phyloP scores from a whole-genome alignment of 179 eudicot genomes.

The Pouteria campechiana region DNA sequence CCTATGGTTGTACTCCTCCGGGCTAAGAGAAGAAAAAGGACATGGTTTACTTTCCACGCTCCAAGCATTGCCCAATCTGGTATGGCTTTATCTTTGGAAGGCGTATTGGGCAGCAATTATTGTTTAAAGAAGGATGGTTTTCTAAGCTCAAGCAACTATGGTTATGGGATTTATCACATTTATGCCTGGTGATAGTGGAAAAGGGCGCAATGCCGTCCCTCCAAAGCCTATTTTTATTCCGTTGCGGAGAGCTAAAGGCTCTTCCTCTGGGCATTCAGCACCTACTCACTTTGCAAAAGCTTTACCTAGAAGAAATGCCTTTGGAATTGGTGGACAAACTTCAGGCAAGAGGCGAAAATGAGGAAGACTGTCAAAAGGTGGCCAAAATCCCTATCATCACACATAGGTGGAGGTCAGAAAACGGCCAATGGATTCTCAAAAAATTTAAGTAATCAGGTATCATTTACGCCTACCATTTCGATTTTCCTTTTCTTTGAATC shows the following conservation, averaged over 20 bases:
- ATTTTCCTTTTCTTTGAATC: no score
- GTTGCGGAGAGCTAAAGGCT: constrained; percentile 7
- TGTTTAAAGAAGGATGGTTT: constrained; percentile 10
- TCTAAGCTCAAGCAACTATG: constrained; percentile 12
- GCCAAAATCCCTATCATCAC: no score
- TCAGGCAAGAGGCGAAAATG: no score
- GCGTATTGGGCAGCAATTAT: constrained; percentile 13
- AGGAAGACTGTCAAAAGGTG: no score
- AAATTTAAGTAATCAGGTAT: no score
- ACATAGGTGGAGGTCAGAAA: no score
- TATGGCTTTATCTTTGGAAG: constrained; percentile 14
- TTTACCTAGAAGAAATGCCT: constrained; percentile 22
- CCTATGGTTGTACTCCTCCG: constrained; percentile 12
- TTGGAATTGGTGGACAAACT: constrained; percentile 9
- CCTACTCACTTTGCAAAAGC: constrained; percentile 14
- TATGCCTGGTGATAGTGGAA: constrained; percentile 13
- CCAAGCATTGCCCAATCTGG: constrained; percentile 10
- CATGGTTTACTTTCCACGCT: constrained; percentile 15
- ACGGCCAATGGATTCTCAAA: no score
- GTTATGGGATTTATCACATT: constrained; percentile 5
- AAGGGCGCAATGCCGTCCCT: constrained; percentile 13
- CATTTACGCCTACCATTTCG: no score
- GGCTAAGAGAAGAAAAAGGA: constrained; percentile 6
- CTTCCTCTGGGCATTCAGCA: constrained; percentile 20
- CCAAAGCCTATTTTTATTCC: constrained; percentile 9